These are phyloP conservation scores for Leccinellum albellum DNA, from an alignment of 768 basidiomycete species.

Conservation along the genomic window DNA sequence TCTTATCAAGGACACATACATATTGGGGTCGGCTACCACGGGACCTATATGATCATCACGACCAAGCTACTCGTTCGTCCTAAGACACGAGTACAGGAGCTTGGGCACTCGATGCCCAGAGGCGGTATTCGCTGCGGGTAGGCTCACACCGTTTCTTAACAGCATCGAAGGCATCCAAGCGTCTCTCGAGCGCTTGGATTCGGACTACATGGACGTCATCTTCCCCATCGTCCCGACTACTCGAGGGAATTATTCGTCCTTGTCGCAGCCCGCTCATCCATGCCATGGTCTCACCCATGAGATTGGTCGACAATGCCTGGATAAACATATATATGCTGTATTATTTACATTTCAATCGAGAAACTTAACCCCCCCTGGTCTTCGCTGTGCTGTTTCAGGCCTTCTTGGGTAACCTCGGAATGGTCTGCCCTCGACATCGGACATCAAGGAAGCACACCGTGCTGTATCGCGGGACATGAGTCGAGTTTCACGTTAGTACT, in stretches of 20 bases:
- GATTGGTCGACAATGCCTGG: conserved; percentile 47
- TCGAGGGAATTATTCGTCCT: neutral
- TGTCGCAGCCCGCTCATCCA: conserved; percentile 13
- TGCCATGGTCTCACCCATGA: conserved; percentile 31
- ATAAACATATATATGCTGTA: conserved; percentile 15
- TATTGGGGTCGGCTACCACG: conserved; percentile 45
- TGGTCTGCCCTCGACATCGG: conserved; percentile 51
- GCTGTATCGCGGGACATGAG: too few relatives aligned
- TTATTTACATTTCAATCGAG: neutral
- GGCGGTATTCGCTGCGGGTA: too few relatives aligned
- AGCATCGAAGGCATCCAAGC: conserved; percentile 51
- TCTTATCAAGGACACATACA: neutral
- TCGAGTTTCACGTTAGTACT: too few relatives aligned
- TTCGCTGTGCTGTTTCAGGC: conserved; percentile 18
- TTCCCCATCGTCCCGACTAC: conserved; percentile 45
- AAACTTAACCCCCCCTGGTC: neutral
- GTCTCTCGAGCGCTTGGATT: conserved; percentile 45
- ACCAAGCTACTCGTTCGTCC: conserved; percentile 49
- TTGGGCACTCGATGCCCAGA: neutral
- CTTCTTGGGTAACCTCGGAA: conserved; percentile 51
- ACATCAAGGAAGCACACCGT: conserved; percentile 45
- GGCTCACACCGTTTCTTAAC: neutral
- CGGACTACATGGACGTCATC: conserved; percentile 49
- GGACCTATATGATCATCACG: conserved; percentile 48
- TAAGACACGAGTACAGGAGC: conserved; percentile 35